Evolutionary conservation across 495 filamentous ascomycete species (phyloP).

Genomic region (Coniosporium apollinis): DNA sequence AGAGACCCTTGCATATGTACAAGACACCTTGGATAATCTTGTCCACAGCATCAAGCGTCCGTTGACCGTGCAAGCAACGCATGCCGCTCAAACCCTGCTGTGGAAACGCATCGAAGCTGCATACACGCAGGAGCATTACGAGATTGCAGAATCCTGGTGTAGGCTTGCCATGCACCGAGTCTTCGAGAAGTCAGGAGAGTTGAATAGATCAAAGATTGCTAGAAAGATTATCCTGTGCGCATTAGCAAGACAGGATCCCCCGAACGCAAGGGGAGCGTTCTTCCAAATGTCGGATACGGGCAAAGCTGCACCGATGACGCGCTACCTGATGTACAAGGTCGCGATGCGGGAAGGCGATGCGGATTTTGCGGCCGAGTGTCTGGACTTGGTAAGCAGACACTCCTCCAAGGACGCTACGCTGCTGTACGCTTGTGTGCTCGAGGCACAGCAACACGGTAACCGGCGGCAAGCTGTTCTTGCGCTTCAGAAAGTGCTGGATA

Average conservation of each 20-base stretch:
- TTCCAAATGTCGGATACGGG: slow-evolving; percentile 40
- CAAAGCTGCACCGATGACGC: slow-evolving; percentile 42
- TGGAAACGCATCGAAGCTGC: slow-evolving; percentile 57
- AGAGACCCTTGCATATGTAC: slow-evolving; percentile 18
- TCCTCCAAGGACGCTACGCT: slow-evolving; percentile 37
- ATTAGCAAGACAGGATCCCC: slow-evolving; percentile 35
- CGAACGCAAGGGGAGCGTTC: slow-evolving; percentile 37
- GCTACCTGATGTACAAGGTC: slow-evolving; percentile 60
- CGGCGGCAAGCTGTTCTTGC: slow-evolving; percentile 37
- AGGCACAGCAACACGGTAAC: slow-evolving; percentile 51
- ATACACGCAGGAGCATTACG: slow-evolving; percentile 34
- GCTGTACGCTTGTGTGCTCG: slow-evolving; percentile 60
- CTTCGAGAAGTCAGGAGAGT: slow-evolving; percentile 44
- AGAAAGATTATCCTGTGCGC: slow-evolving; percentile 59
- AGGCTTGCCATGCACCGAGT: slow-evolving; percentile 44
- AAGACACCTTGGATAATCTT: slow-evolving; percentile 26
- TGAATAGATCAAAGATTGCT: slow-evolving; percentile 49
- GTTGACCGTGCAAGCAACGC: slow-evolving; percentile 38
- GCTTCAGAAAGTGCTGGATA: slow-evolving; percentile 41
- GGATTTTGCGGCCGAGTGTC: slow-evolving; percentile 36
- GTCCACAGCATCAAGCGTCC: slow-evolving; percentile 16
- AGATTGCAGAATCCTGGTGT: slow-evolving; percentile 53
- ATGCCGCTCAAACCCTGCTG: slow-evolving; percentile 56
- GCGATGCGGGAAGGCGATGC: slow-evolving; percentile 42
- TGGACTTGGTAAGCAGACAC: slow-evolving; percentile 33